Conservation (phyloP, 805 yeast species). For the Isabelozyma rhagii region DNA sequence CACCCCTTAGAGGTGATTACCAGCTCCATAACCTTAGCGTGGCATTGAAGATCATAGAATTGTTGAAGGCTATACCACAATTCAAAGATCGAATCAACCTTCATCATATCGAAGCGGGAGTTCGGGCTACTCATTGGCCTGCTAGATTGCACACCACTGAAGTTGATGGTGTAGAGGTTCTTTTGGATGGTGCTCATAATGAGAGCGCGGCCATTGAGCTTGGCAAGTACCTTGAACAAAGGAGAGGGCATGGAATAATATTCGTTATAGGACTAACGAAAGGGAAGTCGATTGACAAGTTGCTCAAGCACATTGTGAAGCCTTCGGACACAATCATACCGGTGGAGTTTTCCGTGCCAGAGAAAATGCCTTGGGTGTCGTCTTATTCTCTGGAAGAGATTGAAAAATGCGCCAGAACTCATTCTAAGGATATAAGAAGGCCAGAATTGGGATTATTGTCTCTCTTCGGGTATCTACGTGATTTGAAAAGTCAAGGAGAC, state of each 20-base stretch:
- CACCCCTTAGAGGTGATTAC: conserved; percentile 70
- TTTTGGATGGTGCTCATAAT: conserved; percentile 94
- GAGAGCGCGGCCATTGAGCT: conserved; percentile 78
- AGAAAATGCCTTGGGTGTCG: conserved; percentile 92
- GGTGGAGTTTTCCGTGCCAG: conserved; percentile 66
- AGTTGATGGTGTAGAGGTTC: conserved; percentile 21
- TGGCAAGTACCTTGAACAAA: conserved; percentile 43
- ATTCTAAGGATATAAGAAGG: conserved; percentile 16
- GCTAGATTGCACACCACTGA: conserved; percentile 67
- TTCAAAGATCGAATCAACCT: conserved; percentile 19
- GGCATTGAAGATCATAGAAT: conserved; percentile 56
- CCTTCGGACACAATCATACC: conserved; percentile 56
- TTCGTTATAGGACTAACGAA: conserved; percentile 74
- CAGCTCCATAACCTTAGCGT: conserved; percentile 69
- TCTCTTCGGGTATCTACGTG: conserved; percentile 10
- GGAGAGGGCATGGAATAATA: conserved; percentile 29
- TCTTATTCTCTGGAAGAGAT: conserved; percentile 40
- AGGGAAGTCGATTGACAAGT: conserved; percentile 58
- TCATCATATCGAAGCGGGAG: conserved; percentile 46
- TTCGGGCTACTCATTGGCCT: conserved; percentile 68
- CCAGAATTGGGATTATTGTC: conserved; percentile 6
- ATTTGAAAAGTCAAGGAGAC: conserved; percentile 15
- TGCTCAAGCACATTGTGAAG: conserved; percentile 46
- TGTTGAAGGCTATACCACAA: conserved; percentile 18
- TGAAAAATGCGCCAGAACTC: conserved; percentile 13